Base-by-base conservation (phyloP, 306 rosid species). In the Oemleria cerasiformis region DNA sequence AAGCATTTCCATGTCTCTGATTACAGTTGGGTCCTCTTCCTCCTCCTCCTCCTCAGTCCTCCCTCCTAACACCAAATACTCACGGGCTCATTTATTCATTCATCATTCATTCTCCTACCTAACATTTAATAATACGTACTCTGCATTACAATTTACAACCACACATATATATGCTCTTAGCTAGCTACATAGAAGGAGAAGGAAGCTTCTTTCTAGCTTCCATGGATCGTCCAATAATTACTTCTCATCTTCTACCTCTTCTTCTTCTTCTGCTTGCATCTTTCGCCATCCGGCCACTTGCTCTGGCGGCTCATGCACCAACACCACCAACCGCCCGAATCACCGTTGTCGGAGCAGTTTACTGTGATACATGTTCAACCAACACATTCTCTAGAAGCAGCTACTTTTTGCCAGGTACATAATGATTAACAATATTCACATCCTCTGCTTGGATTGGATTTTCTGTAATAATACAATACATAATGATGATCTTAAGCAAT, bases 351-450 rank as follows among this genome's bases (percentile, higher is more conserved):
- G 96, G 96, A 21, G 80, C 78, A 19, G 91, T 90, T 77, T 90
- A 84, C 55, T 90, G 96, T 82, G 96, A 90, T 73, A 71, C 86
- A 10, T 90, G 93, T 76, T 86, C 86, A 47, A 87, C 58, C 77
- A 84, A 66, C 77, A 80, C 76, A 50, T 71, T 90, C 78, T 84
- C 93, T 36, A 82, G 70, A 57, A 83, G 88, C 38, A 84, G 96
- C 86, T 90, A 87, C 81, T 85, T 90, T 71, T 64, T 90, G 72
- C 80, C 89, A 65, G 96, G 93, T 90, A 87, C 66, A 63, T 21
- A 20, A 45, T 5, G 3, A 30, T 4, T 30, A 30, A 30, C 36
- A 30, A 4, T 30, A 30, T 30, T 30, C 36, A 30, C 36, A 30
- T 2, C 36, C 36, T 30, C 36, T 30, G 36, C 36, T 30, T 2